These are phyloP conservation scores for Fusarium irregulare DNA, from an alignment of 2,329 filamentous ascomycete species.

Conservation along the genomic window DNA sequence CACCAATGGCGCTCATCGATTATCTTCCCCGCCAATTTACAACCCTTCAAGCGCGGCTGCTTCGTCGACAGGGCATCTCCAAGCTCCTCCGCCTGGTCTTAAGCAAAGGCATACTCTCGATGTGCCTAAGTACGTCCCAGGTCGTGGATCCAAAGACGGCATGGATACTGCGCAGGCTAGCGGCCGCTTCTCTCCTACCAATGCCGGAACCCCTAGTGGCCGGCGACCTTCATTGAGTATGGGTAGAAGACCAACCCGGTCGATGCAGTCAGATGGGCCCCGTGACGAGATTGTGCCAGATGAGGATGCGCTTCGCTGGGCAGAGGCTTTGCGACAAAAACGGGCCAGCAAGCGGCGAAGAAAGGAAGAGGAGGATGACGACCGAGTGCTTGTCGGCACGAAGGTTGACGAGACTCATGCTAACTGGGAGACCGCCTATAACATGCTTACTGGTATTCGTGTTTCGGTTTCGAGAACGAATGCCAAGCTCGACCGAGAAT, in stretches of 20 bases:
- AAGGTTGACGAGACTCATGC: slow-evolving; percentile 98
- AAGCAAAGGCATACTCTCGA: slow-evolving; percentile 90
- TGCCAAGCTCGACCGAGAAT: slow-evolving; percentile 90
- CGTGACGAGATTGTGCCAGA: slow-evolving; percentile 87
- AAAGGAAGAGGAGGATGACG: slow-evolving; percentile 89
- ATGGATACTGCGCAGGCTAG: slow-evolving; percentile 74
- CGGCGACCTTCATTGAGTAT: slow-evolving; percentile 87
- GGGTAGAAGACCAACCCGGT: slow-evolving; percentile 82
- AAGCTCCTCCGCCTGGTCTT: slow-evolving; percentile 63
- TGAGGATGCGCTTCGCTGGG: slow-evolving; percentile 91
- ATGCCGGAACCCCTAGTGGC: slow-evolving; percentile 62
- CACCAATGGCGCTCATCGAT: slow-evolving; percentile 62
- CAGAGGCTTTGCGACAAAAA: slow-evolving; percentile 92
- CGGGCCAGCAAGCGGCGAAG: slow-evolving; percentile 86
- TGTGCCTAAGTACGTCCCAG: slow-evolving; percentile 77
- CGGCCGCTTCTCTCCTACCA: slow-evolving; percentile 82
- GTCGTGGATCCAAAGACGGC: slow-evolving; percentile 78
- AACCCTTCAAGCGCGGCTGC: slow-evolving; percentile 54
- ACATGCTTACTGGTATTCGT: slow-evolving; percentile 98
- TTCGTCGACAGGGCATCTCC: slow-evolving; percentile 63
- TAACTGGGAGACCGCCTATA: slow-evolving; percentile 98
- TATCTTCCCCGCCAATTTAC: slow-evolving; percentile 73
- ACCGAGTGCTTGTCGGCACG: slow-evolving; percentile 92
- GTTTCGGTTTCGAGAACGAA: slow-evolving; percentile 97
- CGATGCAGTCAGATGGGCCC: slow-evolving; percentile 84